Evolutionary conservation across 495 filamentous ascomycete genomes (phyloP), one percentile per base, ranked within the genome.

Genomic region (Neurospora tetrasperma): DNA sequence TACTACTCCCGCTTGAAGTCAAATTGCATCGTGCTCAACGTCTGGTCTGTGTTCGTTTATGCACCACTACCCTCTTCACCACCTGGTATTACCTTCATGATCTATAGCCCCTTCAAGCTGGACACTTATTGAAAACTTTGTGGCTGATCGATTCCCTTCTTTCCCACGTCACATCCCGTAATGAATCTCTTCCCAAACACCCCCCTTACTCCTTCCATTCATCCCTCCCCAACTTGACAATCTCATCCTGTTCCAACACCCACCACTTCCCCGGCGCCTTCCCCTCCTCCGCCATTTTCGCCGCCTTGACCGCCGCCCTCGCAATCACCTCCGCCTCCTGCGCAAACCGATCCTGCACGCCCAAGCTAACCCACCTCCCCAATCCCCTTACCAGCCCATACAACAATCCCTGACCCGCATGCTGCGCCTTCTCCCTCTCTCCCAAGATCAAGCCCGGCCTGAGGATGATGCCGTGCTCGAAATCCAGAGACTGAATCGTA

Each of bases 371-470:
- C 18, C 82, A 27, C 9, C 80, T 83, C 74, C 89, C 86, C 8
- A 95, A 10, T 70, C 84, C 82, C 12, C 78, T 80, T 4, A 89
- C 87, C 40, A 92, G 8, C 48, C 77, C 80, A 69, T 84, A 82
- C 4, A 87, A 39, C 11, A 87, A 79, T 48, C 86, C 82, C 70
- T 88, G 84, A 4, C 78, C 74, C 9, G 82, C 75, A 69, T 92
- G 84, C 48, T 82, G 82, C 71, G 88, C 86, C 54, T 35, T 62
- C 73, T 91, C 86, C 46, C 94, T 84, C 11, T 85, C 77, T 12
- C 93, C 94, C n/a, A 92, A 74, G 75, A 97, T 90, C 73, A 93
- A 69, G 1, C 92, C 94, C 11, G 94, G 94, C 20, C 88, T 84
- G 68, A 97, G 68, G 43, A 97, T 90, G 41, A 94, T 88, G 11